Evolutionary conservation across 116 monocot species (phyloP), one percentile per base, ranked within the genome.

Genomic region (Phalaenopsis hybrid): DNA sequence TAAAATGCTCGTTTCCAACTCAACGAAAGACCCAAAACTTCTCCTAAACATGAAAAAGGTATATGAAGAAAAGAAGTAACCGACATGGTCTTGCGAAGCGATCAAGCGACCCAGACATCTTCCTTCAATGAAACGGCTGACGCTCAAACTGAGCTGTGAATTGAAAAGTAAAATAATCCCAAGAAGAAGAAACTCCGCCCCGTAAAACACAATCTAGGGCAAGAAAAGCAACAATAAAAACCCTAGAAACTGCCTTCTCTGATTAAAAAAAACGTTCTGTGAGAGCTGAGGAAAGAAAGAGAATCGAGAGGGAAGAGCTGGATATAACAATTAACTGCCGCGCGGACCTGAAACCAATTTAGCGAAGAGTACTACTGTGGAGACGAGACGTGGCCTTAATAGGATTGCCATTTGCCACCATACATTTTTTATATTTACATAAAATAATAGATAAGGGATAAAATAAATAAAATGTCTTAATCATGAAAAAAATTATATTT

Each of bases 31-130:
- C 20, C 50, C 81, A 9, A 58, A 57, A 61, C 23, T 65, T 52
- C 52, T 3, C 25, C 65, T 8, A 21, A 65, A 65, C 65, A 25
- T 0, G 65, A 7, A 5, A 69, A 50, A 77, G 45, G 49, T 63
- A 80, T 0, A 61, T 46, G n/a, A 15, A 28, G 8, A 5, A 16
- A 58, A 82, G 57, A 13, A 63, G 82, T 52, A 63, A 49, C 82
- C 77, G 8, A 82, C 82, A 82, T 25, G 82, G 82, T 28, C 25
- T 77, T 4, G 76, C 43, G 31, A 82, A 82, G 75, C 61, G 76
- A 82, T 82, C 82, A 23, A 82, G 82, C 28, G 46, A 77, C 12
- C 82, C 82, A 11, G 82, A 82, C 82, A 82, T 82, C 37, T 37
- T 72, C 37, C 72, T 11, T 11, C 28, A 17, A 48, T 51, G 70